These are phyloP conservation scores for Dothistroma septosporum DNA, from an alignment of 2,329 filamentous ascomycete species.

Conservation along the genomic window DNA sequence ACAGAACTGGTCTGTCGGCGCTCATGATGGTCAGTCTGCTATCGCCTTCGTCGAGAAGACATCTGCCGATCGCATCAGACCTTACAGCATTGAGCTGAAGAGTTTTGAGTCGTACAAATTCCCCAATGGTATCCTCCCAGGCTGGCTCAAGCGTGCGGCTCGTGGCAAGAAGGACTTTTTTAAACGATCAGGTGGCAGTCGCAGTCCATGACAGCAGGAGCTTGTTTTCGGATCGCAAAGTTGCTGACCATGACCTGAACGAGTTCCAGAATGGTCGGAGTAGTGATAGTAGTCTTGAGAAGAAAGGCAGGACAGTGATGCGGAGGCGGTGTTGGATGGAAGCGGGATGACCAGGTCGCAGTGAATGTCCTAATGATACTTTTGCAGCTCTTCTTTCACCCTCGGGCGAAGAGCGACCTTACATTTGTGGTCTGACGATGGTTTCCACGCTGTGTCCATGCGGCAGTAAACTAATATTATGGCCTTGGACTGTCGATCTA, in stretches of 20 bases:
- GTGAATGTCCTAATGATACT: neutral
- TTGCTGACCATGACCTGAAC: neutral
- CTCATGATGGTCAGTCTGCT: conserved; percentile 70
- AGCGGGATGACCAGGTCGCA: neutral
- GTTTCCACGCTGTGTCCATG: neutral
- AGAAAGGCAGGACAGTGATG: neutral
- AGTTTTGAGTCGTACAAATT: conserved; percentile 78
- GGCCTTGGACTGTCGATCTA: neutral
- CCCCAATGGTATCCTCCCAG: conserved; percentile 68
- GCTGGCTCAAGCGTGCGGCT: conserved; percentile 63
- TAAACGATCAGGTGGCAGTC: conserved; percentile 41
- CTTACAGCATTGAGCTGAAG: conserved; percentile 69
- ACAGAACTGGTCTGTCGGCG: conserved; percentile 67
- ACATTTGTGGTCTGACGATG: neutral
- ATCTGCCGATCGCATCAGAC: conserved; percentile 66
- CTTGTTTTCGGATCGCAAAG: neutral
- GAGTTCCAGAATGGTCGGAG: neutral
- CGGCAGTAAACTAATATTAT: neutral
- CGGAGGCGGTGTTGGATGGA: neutral
- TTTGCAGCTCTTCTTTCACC: neutral
- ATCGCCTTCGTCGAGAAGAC: conserved; percentile 68
- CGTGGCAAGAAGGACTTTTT: conserved; percentile 73
- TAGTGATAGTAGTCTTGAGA: neutral
- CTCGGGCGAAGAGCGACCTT: neutral
- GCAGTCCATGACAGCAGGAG: neutral